phyloP scores from a whole-genome alignment of 2,329 filamentous ascomycete genomes.

The Exophiala alcalophila region DNA sequence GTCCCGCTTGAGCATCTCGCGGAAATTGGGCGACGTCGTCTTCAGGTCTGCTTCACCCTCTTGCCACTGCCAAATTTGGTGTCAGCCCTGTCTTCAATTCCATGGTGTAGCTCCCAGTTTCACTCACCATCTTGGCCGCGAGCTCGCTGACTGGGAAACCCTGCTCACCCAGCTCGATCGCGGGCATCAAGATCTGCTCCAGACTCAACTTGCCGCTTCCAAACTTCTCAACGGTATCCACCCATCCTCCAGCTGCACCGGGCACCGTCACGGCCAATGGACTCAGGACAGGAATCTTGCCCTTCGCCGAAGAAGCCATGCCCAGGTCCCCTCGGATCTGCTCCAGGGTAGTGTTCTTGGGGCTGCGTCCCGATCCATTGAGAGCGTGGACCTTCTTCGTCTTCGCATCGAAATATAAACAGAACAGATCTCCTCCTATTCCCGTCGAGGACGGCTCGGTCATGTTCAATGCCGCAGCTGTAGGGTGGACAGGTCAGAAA shows the following conservation, averaged over 20 bases:
- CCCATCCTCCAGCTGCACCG: conserved; percentile 89
- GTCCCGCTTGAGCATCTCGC: conserved; percentile 83
- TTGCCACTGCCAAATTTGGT: conserved; percentile 66
- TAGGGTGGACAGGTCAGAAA: conserved; percentile 11
- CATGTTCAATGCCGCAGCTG: conserved; percentile 86
- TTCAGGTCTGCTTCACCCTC: conserved; percentile 62
- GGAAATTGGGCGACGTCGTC: conserved; percentile 75
- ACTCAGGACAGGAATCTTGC: conserved; percentile 63
- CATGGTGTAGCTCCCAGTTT: background rate
- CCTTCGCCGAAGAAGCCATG: conserved; percentile 49
- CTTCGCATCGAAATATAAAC: conserved; percentile 82
- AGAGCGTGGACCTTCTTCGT: conserved; percentile 78
- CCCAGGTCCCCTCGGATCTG: conserved; percentile 67
- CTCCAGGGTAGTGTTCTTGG: conserved; percentile 66
- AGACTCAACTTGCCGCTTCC: conserved; percentile 80
- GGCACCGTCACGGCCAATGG: conserved; percentile 83
- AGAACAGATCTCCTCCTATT: conserved; percentile 97
- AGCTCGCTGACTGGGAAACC: conserved; percentile 88
- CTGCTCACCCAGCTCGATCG: conserved; percentile 79
- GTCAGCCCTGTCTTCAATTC: conserved; percentile 12
- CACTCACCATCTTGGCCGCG: conserved; percentile 63
- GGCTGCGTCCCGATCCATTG: conserved; percentile 89
- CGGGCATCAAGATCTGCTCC: conserved; percentile 74
- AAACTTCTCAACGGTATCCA: conserved; percentile 81
- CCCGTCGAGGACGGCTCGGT: conserved; percentile 91